Evolutionary conservation across 768 basidiomycete genomes (phyloP), one percentile per base, ranked within the genome.

Genomic region (Mrakia blollopis): DNA sequence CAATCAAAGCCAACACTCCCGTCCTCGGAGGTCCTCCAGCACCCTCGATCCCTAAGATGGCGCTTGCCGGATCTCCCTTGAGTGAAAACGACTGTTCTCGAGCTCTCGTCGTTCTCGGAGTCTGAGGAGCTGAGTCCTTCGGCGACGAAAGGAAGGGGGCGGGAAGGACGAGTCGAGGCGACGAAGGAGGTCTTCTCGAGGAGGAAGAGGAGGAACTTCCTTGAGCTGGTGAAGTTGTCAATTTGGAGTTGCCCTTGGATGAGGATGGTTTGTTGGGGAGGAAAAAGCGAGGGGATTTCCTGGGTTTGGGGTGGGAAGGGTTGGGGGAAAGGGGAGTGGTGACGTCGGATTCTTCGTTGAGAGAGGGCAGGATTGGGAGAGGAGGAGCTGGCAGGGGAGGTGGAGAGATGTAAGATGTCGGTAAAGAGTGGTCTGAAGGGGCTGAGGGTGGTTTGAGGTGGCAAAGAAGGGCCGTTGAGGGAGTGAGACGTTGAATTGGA

Each of bases 1-100:
- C 50, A 6, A 77, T 50, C 21, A 63, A 39, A 14, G 47, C 71
- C 28, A 77, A 39, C 13, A 77, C 76, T 5, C 76, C 76, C 18
- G 76, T 73, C 35, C 76, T 61, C n/a, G 76, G 72, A 6, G 61
- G 50, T 11, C 60, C 63, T 4, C 25, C 37, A 13, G 16, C 63
- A 23, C 30, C 28, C n/a, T 30, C n/a, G 13, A 62, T 13, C 35
- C 75, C 75, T 10, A 77, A 37, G 62, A 77, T 60, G 2, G 76
- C 62, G 1, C 30, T 13, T 0, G 63, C 73, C 7, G 65, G 47
- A 52, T 74, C 73, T 25, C 41, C 73, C 65, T 68, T 74, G 30
- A 52, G 44, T 10, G 63, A 52, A 3, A 60, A 41, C 11, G 57
- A 62, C 37, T 37, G 35, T 25, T 39, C 65, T 68, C 65, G 8